These are phyloP conservation scores for Penicillium goetzii DNA, from an alignment of 495 filamentous ascomycete species.

Conservation along the genomic window DNA sequence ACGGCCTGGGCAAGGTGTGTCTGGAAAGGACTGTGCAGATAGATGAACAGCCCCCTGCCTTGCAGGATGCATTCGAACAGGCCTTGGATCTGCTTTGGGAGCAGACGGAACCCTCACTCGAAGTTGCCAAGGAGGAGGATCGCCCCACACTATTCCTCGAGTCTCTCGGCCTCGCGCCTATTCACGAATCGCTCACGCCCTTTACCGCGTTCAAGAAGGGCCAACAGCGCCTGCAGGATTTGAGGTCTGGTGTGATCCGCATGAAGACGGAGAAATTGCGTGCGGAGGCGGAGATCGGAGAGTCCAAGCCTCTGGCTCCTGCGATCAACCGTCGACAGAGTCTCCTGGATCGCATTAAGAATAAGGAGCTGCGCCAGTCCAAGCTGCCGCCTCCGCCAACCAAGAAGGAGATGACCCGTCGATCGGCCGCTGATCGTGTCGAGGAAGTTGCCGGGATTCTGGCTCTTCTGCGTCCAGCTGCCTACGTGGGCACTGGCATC, in stretches of 20 bases:
- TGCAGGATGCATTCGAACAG: conserved; percentile 47
- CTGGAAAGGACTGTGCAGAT: conserved; percentile 30
- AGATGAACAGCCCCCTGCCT: conserved; percentile 31
- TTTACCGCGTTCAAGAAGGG: conserved; percentile 49
- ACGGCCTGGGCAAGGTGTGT: conserved; percentile 49
- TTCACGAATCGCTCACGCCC: conserved; percentile 50
- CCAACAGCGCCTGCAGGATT: conserved; percentile 51
- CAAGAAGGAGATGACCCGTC: conserved; percentile 44
- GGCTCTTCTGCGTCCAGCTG: conserved; percentile 42
- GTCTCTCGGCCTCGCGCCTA: conserved; percentile 38
- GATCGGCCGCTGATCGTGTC: conserved; percentile 43
- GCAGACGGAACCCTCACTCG: conserved; percentile 37
- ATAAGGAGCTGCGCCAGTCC: conserved; percentile 48
- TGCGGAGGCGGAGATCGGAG: conserved; percentile 22
- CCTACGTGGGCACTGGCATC: conserved; percentile 39
- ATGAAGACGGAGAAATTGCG: conserved; percentile 44
- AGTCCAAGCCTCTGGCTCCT: conserved; percentile 32
- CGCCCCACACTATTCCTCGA: conserved; percentile 32
- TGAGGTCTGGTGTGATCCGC: conserved; percentile 48
- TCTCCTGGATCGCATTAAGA: conserved; percentile 50
- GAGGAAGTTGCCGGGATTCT: conserved; percentile 50
- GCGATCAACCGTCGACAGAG: conserved; percentile 44
- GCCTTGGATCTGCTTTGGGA: conserved; percentile 45
- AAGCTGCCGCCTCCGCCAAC: conserved; percentile 49
- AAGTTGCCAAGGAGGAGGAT: conserved; percentile 32